Evolutionary conservation across 345 rosid genomes (phyloP), one percentile per base, ranked within the genome.

Genomic region (Citrus sp.): DNA sequence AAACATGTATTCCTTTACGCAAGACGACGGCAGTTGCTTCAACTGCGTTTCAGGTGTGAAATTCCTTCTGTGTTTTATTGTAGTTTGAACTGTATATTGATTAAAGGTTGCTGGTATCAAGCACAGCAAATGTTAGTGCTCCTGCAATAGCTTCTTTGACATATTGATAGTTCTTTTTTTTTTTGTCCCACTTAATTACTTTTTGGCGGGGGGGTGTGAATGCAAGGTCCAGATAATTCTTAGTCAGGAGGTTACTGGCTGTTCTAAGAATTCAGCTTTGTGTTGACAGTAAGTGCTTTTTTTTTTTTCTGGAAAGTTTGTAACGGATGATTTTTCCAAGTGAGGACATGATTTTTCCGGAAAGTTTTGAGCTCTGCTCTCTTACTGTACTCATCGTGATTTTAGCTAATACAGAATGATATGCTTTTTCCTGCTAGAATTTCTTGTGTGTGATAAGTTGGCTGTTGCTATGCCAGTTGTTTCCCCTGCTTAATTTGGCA

Each of bases 1-100:
- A 72, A 89, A 84, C 62, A 72, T 85, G 82, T 87, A 81, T 84
- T 83, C 92, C 58, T 89, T 88, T 81, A 64, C 85, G 65, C 90
- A 87, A 77, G 92, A 83, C 42, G 80, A 86, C 66, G 87, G 81
- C 79, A 86, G 85, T 66, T 88, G 89, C 81, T 90, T 85, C 82
- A 85, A 90, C 82, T 90, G 83, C 74, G 65, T 84, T 81, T 77
- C 92, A 80, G 95, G 95, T 90, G 34, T 77, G 81, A 19, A 56
- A 66, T 28, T 54, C 49, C 49, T 81, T 73, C 19, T 73, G 4
- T 59, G 4, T 67, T 74, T 9, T 35, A 60, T 74, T 70, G 54
- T 74, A n/a, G 63, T 25, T 79, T 72, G 61, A 75, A 55, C 56
- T 55, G 49, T 28, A 6, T 38, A 22, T 66, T 21, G 66, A 67